A percentile compares a stretch with the other conserved stretches of the same genome.
Conservation (phyloP, 1,284 basidiomycete genomes). For the Marasmius tenuissimus region DNA sequence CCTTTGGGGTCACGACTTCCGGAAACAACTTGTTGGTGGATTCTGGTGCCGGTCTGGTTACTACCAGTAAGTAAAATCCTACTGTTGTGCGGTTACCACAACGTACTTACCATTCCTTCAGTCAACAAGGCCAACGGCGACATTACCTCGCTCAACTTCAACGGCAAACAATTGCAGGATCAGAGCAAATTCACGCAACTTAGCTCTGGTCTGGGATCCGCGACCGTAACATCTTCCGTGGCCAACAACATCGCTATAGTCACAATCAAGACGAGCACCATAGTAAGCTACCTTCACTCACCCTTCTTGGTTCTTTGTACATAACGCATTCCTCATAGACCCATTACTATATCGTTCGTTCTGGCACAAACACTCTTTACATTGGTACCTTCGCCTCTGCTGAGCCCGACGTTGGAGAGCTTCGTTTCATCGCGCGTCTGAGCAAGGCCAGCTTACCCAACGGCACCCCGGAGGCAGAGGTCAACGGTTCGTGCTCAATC, state of each 20-base stretch:
- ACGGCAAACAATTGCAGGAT: constrained; percentile 46
- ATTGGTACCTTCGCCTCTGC: constrained; percentile 44
- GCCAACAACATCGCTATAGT: constrained; percentile 38
- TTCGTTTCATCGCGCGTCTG: constrained; percentile 49
- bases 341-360: constrained; percentile 43
- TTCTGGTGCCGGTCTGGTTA: constrained; percentile 44
- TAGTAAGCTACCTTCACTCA: constrained; percentile 27
- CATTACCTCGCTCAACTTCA: constrained; percentile 44
- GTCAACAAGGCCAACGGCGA: constrained; percentile 44
- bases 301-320: background rate
- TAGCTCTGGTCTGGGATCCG: constrained; percentile 41
- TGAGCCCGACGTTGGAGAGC: constrained; percentile 45
- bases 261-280: constrained; percentile 40
- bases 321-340: constrained; percentile 25
- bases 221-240: constrained; percentile 37
- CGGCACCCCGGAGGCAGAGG: constrained; percentile 33
- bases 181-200: constrained; percentile 44
- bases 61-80: constrained; percentile 35
- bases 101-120: constrained; percentile 13
- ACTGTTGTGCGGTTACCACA: background rate
- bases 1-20: constrained; percentile 44
- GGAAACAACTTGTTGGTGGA: constrained; percentile 42
- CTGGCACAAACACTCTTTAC: constrained; percentile 41
- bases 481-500: constrained; percentile 22
- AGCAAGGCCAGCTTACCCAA: constrained; percentile 40